Conservation (phyloP, 179 eudicot species). For the Beta corolliflora region DNA sequence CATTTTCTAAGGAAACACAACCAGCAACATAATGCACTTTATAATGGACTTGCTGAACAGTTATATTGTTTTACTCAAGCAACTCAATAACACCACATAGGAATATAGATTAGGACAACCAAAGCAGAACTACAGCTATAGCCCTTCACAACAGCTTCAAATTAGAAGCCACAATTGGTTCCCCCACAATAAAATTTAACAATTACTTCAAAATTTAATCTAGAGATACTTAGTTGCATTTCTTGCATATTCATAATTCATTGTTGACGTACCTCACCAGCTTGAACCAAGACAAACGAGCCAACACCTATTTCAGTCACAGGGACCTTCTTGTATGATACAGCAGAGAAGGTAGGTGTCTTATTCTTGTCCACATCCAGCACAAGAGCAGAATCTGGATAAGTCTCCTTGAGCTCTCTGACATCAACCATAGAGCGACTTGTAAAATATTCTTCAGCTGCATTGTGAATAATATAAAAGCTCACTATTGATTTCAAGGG, state of each 20-base stretch:
- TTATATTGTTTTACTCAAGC: neutral
- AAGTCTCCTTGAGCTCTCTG: conserved; percentile 84
- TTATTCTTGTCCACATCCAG: conserved; percentile 52
- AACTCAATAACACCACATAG: neutral
- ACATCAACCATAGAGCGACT: conserved; percentile 96
- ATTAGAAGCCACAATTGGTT: neutral
- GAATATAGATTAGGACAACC: neutral
- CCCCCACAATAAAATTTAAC: neutral
- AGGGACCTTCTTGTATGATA: conserved; percentile 69
- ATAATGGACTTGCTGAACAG: neutral
- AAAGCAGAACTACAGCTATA: neutral
- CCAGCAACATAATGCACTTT: neutral
- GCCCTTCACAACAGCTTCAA: neutral
- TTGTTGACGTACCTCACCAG: conserved; percentile 85
- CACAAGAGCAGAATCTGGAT: conserved; percentile 90
- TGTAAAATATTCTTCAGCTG: conserved; percentile 98
- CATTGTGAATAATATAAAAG: conserved; percentile 31
- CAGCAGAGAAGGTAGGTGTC: conserved; percentile 60
- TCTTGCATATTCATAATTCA: too few species aligned
- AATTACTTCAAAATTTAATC: neutral
- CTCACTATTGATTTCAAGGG: conserved; percentile 9
- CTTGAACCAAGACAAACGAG: conserved; percentile 89
- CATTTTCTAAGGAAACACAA: neutral
- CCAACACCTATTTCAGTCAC: conserved; percentile 81
- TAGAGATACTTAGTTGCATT: neutral